Evolutionary conservation across 2,329 filamentous ascomycete species (phyloP).

Genomic region (Rutstroemia sydowiana): DNA sequence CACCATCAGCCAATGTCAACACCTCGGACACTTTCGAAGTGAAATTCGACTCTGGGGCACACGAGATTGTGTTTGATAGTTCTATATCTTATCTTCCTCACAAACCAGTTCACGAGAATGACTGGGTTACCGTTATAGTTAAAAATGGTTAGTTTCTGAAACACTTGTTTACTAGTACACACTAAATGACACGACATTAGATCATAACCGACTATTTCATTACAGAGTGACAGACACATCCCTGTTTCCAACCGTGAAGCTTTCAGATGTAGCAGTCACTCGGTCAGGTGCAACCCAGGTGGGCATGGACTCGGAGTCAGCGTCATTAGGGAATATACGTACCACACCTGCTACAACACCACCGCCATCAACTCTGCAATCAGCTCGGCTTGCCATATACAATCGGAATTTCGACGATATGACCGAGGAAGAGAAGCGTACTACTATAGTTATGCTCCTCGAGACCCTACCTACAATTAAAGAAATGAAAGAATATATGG

Average conservation of each 20-base stretch:
- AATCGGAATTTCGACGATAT: conserved; percentile 52
- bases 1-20: background rate
- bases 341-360: conserved; percentile 22
- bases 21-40: conserved; percentile 13
- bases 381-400: conserved; percentile 35
- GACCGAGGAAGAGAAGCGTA: conserved; percentile 36
- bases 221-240: conserved; percentile 24
- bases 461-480: conserved; percentile 54
- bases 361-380: conserved; percentile 20
- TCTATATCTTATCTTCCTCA: background rate
- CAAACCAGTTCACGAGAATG: conserved; percentile 20
- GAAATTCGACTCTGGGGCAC: conserved; percentile 14
- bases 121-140: conserved; percentile 23
- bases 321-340: conserved; percentile 9
- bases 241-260: conserved; percentile 20
- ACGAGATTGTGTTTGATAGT: background rate
- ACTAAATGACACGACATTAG: conserved; percentile 4
- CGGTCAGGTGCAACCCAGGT: background rate
- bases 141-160: conserved; percentile 9
- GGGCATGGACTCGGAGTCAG: background rate
- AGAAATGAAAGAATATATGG: conserved; percentile 46
- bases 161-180: background rate
- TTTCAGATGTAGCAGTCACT: conserved; percentile 17
- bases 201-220: conserved; percentile 12
- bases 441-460: conserved; percentile 45